These are phyloP conservation scores for Botrytis fragariae DNA, from an alignment of 2,329 filamentous ascomycete species.

Conservation along the genomic window DNA sequence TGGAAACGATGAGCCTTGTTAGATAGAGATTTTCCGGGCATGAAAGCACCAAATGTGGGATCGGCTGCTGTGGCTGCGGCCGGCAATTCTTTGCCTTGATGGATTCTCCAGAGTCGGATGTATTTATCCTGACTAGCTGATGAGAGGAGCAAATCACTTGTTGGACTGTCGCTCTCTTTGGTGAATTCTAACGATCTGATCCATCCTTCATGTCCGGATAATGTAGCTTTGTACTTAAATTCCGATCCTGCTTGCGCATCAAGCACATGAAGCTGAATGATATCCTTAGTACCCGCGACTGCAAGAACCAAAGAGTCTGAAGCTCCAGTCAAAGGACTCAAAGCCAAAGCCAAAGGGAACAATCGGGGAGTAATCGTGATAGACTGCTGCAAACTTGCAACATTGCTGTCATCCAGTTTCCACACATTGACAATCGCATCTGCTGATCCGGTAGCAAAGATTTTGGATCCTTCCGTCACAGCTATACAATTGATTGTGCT, in stretches of 20 bases:
- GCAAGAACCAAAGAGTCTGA: conserved; percentile 65
- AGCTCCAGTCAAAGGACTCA: conserved; percentile 56
- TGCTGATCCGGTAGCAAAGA: conserved; percentile 76
- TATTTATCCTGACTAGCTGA: conserved; percentile 98
- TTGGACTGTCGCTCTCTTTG: conserved; percentile 52
- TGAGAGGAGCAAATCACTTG: conserved; percentile 74
- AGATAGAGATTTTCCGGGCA: conserved; percentile 70
- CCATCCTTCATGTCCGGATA: conserved; percentile 93
- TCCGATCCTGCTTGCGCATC: conserved; percentile 42
- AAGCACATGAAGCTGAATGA: conserved; percentile 76
- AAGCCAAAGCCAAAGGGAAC: conserved; percentile 75
- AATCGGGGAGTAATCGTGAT: conserved; percentile 73
- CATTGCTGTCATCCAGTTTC: conserved; percentile 52
- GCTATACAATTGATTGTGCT: conserved; percentile 71
- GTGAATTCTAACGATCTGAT: conserved; percentile 81
- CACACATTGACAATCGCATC: conserved; percentile 74
- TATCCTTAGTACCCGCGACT: conserved; percentile 78
- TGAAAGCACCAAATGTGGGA: conserved; percentile 55
- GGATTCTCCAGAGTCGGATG: conserved; percentile 86
- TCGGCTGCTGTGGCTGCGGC: conserved; percentile 55
- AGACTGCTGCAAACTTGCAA: conserved; percentile 61
- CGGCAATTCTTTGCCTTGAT: conserved; percentile 64
- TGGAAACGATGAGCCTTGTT: conserved; percentile 85
- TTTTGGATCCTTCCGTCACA: conserved; percentile 35
- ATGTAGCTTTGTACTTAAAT: conserved; percentile 71